These are phyloP conservation scores for Lodderomyces oxycetoniae DNA, from an alignment of 1,139 yeast genomes.

Conservation along the genomic window DNA sequence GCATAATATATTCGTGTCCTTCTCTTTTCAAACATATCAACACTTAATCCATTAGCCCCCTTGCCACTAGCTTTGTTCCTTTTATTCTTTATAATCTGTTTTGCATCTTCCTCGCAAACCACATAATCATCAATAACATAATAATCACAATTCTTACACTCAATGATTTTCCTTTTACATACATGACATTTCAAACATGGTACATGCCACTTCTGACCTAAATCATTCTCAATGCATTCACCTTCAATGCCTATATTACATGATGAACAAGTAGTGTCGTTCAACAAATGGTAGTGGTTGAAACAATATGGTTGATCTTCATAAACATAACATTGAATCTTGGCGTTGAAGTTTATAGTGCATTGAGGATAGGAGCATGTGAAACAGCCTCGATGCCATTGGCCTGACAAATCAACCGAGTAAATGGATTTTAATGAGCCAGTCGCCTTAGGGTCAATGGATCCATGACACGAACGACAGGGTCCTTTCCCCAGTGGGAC, in stretches of 20 bases:
- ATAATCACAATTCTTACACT: constrained; percentile 40
- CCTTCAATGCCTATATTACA: constrained; percentile 87
- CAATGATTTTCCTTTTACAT: constrained; percentile 43
- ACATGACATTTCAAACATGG: constrained; percentile 55
- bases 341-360: constrained; percentile 43
- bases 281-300: constrained; percentile 71
- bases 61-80: constrained; percentile 3
- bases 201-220: constrained; percentile 61
- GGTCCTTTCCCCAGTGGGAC: constrained; percentile 69
- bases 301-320: constrained; percentile 80
- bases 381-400: constrained; percentile 91
- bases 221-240: constrained; percentile 75
- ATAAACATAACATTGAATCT: constrained; percentile 73
- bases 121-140: constrained; percentile 47
- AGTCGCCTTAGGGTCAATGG: constrained; percentile 46
- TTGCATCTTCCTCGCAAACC: constrained; percentile 47
- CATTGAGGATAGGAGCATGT: constrained; percentile 57
- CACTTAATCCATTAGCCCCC: constrained; percentile 20
- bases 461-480: constrained; percentile 57
- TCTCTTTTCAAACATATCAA: constrained; percentile 41
- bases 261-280: constrained; percentile 66
- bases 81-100: constrained; percentile 18
- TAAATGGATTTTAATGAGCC: constrained; percentile 47
- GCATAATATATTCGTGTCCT: constrained; percentile 28
- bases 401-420: constrained; percentile 81